Evolutionary conservation across 2,329 filamentous ascomycete species (phyloP), one percentile per base, ranked within the genome.

Genomic region (Aureobasidium sp.): DNA sequence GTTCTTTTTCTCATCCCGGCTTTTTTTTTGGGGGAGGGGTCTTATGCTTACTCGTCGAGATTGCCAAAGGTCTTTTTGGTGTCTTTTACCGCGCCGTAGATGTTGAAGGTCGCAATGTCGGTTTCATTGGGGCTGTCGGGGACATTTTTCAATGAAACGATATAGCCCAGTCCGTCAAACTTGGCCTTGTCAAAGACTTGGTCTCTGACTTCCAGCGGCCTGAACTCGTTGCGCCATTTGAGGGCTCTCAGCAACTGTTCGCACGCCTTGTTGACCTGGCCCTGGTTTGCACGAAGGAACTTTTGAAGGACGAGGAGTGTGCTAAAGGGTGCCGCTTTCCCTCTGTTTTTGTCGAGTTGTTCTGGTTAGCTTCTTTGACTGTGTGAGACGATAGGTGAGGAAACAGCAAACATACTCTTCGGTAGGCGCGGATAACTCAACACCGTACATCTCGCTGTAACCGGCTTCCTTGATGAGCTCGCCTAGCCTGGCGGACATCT

Each of bases 301-400:
- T 97, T 97, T 73, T 96, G 91, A 53, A 97, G 80, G 57, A 97
- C 84, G 68, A 96, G 87, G 72, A 89, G 87, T 52, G 89, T 91
- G 61, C 89, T 89, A 58, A 92, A 81, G 69, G 91, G 55, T 66
- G 62, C 65, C 63, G 62, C 47, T 58, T 39, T 62, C 36, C 61
- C 44, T 61, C 47, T 55, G 22, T 42, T 12, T 7, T 49, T 34
- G 2, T 39, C 9, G 15, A 15, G 14, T 4, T n/a, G 17, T 2
- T 25, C 9, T 25, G 17, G 5, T 52, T 25, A 39, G 34, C 20
- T n/a, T 2, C n/a, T 12, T 37, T 15, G 15, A 20, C 15, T 36
- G 61, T n/a, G n/a, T n/a, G n/a, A n/a, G n/a, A n/a, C n/a, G n/a
- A n/a, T n/a, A n/a, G n/a, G n/a, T n/a, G n/a, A n/a, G 36, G 11